Evolutionary conservation across 768 basidiomycete species (phyloP).

Genomic region (Psilocybe tampanensis): DNA sequence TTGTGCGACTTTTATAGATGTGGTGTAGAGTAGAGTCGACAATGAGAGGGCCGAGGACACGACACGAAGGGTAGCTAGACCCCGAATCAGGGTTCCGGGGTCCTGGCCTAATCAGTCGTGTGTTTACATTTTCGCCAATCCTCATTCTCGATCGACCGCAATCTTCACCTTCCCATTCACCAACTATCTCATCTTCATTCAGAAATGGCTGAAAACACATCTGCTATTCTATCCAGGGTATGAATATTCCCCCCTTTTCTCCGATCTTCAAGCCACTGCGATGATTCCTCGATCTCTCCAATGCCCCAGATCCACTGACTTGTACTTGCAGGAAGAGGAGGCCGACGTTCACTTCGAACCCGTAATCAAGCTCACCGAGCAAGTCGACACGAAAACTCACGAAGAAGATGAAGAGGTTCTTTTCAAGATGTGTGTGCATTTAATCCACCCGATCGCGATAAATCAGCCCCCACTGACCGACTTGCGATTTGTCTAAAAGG

Average conservation of each 20-base stretch:
- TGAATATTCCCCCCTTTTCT: constrained; percentile 36
- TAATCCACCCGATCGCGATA: constrained; percentile 39
- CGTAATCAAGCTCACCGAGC: constrained; percentile 93
- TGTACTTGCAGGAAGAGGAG: constrained; percentile 64
- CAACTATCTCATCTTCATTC: constrained; percentile 15
- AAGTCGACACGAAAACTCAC: constrained; percentile 91
- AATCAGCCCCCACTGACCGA: constrained; percentile 28
- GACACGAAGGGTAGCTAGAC: constrained; percentile 6
- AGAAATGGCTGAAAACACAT: constrained; percentile 58
- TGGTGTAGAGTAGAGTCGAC: background rate
- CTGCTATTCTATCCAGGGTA: constrained; percentile 75
- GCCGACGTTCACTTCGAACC: constrained; percentile 93
- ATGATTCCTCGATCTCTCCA: constrained; percentile 6
- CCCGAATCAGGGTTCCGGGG: constrained; percentile 21
- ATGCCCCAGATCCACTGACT: constrained; percentile 20
- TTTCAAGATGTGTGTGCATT: constrained; percentile 88
- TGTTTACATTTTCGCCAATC: constrained; percentile 22
- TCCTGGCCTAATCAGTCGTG: constrained; percentile 14
- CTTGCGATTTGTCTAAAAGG: constrained; percentile 48
- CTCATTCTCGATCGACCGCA: constrained; percentile 24
- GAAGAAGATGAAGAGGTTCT: constrained; percentile 93
- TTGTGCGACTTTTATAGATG: constrained; percentile 15
- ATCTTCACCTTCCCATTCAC: constrained; percentile 28
- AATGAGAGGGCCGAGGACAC: constrained; percentile 9
- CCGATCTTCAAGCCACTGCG: constrained; percentile 14